Evolutionary conservation across 805 yeast species (phyloP), one percentile per base, ranked within the genome.

Genomic region (Komagataella pseudopastoris): DNA sequence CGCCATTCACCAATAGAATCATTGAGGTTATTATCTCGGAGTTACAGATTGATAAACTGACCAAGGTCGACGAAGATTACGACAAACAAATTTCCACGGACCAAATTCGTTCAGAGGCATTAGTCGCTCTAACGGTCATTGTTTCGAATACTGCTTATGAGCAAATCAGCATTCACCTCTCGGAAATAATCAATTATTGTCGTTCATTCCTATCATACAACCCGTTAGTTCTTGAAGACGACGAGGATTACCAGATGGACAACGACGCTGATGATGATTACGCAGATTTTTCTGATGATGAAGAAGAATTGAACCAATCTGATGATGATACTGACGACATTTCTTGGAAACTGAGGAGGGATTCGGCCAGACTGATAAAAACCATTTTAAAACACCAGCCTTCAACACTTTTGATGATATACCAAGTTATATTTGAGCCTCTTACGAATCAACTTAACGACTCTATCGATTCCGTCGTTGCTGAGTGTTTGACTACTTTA

Each of bases 281-380:
- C 47, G 54, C 58, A 2, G 56, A 59, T 2, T 39, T 59, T 45
- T n/a, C 53, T 14, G 63, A 61, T 20, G 69, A 63, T 48, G 59
- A 62, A 23, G 62, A 60, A 48, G 61, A 59, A 22, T 53, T 59
- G 36, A 61, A 59, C 6, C 53, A 58, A n/a, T 39, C 60, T 8
- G 49, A 46, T 10, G 52, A 46, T 16, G 52, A 50, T 10, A 49
- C 49, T 12, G 51, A 50, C 14, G 83, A 76, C 51, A 71, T 69
- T 50, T 74, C 83, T 1, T 82, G 90, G 85, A 81, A 77, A 55
- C 64, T 85, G 17, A 68, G 93, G 53, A 67, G 77, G 46, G 74
- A 73, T 51, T 65, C 86, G 0, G 70, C 77, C 6, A 66, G 64
- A 30, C 58, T 80, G 39, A 58, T 75, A 6, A 62, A 70, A 16